Conservation (phyloP, 768 basidiomycete species). For the Leccinum olivaceopallidum region DNA sequence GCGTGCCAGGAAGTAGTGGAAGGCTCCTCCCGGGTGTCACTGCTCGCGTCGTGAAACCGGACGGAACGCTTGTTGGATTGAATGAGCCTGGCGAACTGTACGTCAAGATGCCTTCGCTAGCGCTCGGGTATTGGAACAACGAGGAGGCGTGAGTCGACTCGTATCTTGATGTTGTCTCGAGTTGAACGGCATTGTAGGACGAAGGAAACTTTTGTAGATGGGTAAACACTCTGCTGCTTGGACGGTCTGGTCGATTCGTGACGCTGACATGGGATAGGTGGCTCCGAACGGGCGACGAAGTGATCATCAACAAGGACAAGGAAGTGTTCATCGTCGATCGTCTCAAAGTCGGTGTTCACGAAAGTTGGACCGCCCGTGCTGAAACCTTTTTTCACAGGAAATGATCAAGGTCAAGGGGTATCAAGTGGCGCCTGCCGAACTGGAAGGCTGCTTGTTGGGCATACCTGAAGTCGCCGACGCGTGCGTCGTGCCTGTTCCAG, state of each 20-base stretch:
- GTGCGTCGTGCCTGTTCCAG: constrained; percentile 65
- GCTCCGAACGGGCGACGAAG: constrained; percentile 71
- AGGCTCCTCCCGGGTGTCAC: constrained; percentile 52
- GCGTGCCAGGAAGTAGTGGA: constrained; percentile 52
- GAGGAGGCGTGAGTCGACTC: constrained; percentile 53
- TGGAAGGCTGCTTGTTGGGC: constrained; percentile 64
- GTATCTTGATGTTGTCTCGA: background rate
- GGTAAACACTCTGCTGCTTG: constrained; percentile 39
- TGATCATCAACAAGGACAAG: constrained; percentile 49
- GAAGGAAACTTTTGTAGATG: constrained; percentile 65
- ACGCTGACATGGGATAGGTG: constrained; percentile 43
- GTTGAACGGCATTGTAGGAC: constrained; percentile 42
- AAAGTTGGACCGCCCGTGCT: background rate
- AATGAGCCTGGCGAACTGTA: constrained; percentile 64
- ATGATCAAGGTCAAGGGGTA: constrained; percentile 70
- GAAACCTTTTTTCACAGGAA: constrained; percentile 42
- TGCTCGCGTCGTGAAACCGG: constrained; percentile 54
- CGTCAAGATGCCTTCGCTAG: constrained; percentile 43
- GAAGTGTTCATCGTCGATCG: constrained; percentile 65
- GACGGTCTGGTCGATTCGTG: background rate
- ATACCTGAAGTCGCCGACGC: constrained; percentile 60
- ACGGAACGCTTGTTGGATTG: constrained; percentile 55
- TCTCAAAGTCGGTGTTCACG: constrained; percentile 46
- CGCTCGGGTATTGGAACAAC: constrained; percentile 52
- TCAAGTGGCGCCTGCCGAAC: constrained; percentile 74